Conservation (phyloP, 176 grass and related monocot species). For the Areca catechu region DNA sequence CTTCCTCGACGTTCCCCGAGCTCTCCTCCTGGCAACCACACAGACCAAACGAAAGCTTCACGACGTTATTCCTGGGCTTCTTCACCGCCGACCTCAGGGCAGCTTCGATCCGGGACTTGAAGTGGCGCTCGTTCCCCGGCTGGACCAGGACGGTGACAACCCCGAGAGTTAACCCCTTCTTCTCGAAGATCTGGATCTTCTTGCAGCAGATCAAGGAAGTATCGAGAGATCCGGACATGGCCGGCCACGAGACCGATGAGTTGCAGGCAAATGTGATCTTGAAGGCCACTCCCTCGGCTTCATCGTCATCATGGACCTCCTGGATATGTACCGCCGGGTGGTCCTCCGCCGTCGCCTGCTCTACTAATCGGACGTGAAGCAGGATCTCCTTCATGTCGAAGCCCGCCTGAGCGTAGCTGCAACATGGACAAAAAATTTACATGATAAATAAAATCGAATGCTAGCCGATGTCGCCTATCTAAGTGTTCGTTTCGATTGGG, state of each 20-base stretch:
- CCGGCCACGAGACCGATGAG: slow-evolving; percentile 78
- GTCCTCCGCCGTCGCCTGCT: slow-evolving; percentile 66
- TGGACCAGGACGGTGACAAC: slow-evolving; percentile 75
- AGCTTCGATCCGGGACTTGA: slow-evolving; percentile 65
- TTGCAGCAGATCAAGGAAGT: slow-evolving; percentile 71
- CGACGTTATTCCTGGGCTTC: slow-evolving; percentile 65
- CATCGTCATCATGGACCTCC: slow-evolving; percentile 51
- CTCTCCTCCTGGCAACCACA: slow-evolving; percentile 96
- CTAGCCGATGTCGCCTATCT: too few species aligned
- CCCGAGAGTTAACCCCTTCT: slow-evolving; percentile 88
- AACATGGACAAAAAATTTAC: background rate
- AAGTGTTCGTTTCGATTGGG: background rate
- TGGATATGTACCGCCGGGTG: slow-evolving; percentile 56
- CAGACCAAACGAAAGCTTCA: slow-evolving; percentile 90
- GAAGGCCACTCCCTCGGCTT: slow-evolving; percentile 37
- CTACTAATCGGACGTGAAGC: slow-evolving; percentile 71
- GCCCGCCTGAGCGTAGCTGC: slow-evolving; percentile 84
- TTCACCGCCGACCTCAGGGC: slow-evolving; percentile 53
- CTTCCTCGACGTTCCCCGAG: slow-evolving; percentile 66
- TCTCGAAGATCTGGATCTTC: slow-evolving; percentile 98
- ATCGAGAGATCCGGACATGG: slow-evolving; percentile 74
- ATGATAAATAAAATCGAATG: too few species aligned
- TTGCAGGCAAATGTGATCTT: slow-evolving; percentile 78
- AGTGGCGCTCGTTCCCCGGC: slow-evolving; percentile 50
- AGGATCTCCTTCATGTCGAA: slow-evolving; percentile 98